These are phyloP conservation scores for Podila verticillata DNA, from an alignment of 192 early-diverging fungal species.

Conservation along the genomic window DNA sequence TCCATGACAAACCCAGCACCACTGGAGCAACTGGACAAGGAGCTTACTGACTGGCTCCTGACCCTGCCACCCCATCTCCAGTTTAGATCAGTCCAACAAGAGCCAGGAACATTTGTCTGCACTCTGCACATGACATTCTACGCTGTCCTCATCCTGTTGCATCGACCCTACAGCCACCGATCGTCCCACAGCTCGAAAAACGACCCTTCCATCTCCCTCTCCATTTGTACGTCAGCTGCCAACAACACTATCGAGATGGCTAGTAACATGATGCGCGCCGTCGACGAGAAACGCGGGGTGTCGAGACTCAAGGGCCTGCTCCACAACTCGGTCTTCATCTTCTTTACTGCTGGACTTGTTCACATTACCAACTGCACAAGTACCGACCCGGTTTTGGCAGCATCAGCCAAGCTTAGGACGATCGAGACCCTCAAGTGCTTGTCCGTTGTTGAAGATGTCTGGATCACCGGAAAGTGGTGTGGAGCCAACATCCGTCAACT, in stretches of 20 bases:
- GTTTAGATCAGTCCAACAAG: constrained; percentile 54
- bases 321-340: constrained; percentile 36
- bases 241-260: constrained; percentile 56
- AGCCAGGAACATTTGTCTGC: constrained; percentile 42
- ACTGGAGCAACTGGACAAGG: constrained; percentile 57
- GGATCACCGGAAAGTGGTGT: constrained; percentile 18
- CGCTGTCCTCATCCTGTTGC: constrained; percentile 60
- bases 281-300: constrained; percentile 31
- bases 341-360: constrained; percentile 51
- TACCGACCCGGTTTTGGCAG: constrained; percentile 35
- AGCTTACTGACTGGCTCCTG: constrained; percentile 58
- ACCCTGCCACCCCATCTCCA: constrained; percentile 59
- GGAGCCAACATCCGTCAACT: constrained; percentile 25
- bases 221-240: constrained; percentile 55
- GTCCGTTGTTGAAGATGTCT: constrained; percentile 36
- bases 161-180: constrained; percentile 61
- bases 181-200: constrained; percentile 16
- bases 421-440: constrained; percentile 45
- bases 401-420: constrained; percentile 42
- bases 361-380: constrained; percentile 54
- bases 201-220: constrained; percentile 48
- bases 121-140: constrained; percentile 63
- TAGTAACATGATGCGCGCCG: constrained; percentile 39
- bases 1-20: constrained; percentile 56
- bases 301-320: constrained; percentile 27